Evolutionary conservation across 352 stramenopile species (phyloP), one percentile per base, ranked within the genome.

Genomic region (Blastocystis sp.): DNA sequence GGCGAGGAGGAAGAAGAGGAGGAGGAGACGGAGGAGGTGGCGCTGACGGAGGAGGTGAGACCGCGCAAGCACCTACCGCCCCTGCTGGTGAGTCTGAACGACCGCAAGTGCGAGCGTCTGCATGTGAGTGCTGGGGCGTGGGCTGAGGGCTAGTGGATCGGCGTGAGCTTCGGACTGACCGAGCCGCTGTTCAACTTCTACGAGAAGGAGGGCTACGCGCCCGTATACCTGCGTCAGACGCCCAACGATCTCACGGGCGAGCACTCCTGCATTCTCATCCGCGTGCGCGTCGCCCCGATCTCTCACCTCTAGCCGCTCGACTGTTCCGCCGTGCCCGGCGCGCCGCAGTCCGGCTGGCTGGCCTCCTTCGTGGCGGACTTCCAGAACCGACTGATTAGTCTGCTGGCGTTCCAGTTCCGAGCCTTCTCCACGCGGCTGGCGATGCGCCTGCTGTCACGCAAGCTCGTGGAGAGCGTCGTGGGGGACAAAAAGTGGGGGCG

Each of bases 171-270:
- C 90, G 97, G 97, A 0, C 91, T 99, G 43, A 99, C 97, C 34
- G 89, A 95, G 34, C 89, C 94, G 28, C 92, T 99, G 62, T 96
- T 98, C 90, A 97, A 96, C 88, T 99, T 99, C 88, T 99, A 97
- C 96, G 92, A 93, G 53, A 93, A 92, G 62, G 93, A 91, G 23
- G 95, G 96, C 17, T 98, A 98, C 91, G 92, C 92, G 61, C 93
- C 97, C 4, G 93, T 99, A 28, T 99, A 99, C 90, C 91, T 99
- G 45, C 94, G 97, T 0, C 96, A 99, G 91, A 99, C 96, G 5
- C 92, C 95, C n/a, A 99, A 98, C 90, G 95, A 99, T 53, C 92
- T 99, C 64, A 99, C 97, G 40, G 97, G 96, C 34, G 97, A 99
- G 90, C 95, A 99, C 90, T 98, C 95, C 41, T 92, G 94, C 17